Percentiles rank a stretch among this genome's conserved stretches.
These are phyloP conservation scores for Thielaviopsis euricoi DNA, from an alignment of 2,329 filamentous ascomycete species.

Conservation along the genomic window DNA sequence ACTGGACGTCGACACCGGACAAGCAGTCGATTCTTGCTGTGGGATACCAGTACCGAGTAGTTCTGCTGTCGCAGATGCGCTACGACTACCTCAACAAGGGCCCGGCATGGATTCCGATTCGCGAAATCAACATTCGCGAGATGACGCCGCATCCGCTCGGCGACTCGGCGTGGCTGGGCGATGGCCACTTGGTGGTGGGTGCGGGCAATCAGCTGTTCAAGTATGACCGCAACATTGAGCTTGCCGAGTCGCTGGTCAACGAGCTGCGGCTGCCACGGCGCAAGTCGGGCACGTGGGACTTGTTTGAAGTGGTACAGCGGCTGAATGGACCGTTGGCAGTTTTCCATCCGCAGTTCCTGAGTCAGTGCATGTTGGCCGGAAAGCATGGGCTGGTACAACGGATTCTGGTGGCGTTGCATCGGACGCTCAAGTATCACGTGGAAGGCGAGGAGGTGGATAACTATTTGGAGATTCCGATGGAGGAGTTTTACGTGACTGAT, in stretches of 20 bases:
- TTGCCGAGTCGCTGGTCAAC: conserved; percentile 41
- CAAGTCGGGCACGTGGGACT: conserved; percentile 40
- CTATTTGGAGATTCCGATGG: conserved; percentile 49
- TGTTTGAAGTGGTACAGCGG: conserved; percentile 68
- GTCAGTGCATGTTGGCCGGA: conserved; percentile 70
- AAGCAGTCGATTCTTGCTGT: conserved; percentile 78
- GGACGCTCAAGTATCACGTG: conserved; percentile 65
- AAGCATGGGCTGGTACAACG: conserved; percentile 56
- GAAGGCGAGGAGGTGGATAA: conserved; percentile 68
- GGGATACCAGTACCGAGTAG: conserved; percentile 74
- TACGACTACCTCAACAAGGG: conserved; percentile 83
- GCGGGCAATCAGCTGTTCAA: conserved; percentile 85
- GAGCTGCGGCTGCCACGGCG: conserved; percentile 30
- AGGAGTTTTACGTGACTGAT: conserved; percentile 35
- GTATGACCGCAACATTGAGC: conserved; percentile 58
- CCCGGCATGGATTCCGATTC: conserved; percentile 75
- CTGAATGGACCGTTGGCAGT: conserved; percentile 77
- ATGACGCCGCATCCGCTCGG: conserved; percentile 81
- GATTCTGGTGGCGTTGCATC: conserved; percentile 56
- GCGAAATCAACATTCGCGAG: conserved; percentile 66
- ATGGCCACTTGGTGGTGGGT: conserved; percentile 73
- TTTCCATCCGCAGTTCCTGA: conserved; percentile 83
- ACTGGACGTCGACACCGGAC: conserved; percentile 88
- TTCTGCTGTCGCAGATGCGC: conserved; percentile 71
- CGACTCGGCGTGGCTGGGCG: conserved; percentile 79